Evolutionary conservation across 805 yeast genomes (phyloP).

Genomic region (Wickerhamomyces alni): DNA sequence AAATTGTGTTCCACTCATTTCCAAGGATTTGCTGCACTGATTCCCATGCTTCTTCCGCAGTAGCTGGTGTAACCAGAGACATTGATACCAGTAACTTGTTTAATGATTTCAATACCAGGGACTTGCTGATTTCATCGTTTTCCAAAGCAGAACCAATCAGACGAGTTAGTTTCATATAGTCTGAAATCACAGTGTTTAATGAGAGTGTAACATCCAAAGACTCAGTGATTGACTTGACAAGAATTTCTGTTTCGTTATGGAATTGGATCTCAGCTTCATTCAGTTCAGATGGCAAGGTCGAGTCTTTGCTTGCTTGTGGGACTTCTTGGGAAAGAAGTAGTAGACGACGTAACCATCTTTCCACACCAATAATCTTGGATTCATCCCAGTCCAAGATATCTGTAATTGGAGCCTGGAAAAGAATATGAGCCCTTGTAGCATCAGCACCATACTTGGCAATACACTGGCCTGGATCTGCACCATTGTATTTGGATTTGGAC

Average conservation of each 20-base stretch:
- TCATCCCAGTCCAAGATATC: slow-evolving; percentile 91
- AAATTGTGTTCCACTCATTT: slow-evolving; percentile 43
- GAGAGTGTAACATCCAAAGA: slow-evolving; percentile 56
- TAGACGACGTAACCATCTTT: slow-evolving; percentile 76
- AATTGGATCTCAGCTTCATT: slow-evolving; percentile 44
- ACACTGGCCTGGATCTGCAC: slow-evolving; percentile 82
- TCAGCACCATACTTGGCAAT: slow-evolving; percentile 83
- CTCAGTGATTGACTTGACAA: slow-evolving; percentile 43
- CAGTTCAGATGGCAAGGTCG: slow-evolving; percentile 2
- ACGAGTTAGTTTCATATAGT: slow-evolving; percentile 79
- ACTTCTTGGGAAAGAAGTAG: slow-evolving; percentile 22
- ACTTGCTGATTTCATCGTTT: slow-evolving; percentile 28
- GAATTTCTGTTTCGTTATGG: slow-evolving; percentile 50
- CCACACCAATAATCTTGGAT: slow-evolving; percentile 75
- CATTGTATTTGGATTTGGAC: slow-evolving; percentile 95
- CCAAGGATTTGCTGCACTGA: slow-evolving; percentile 21
- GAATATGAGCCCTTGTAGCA: slow-evolving; percentile 86
- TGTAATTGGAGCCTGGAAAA: slow-evolving; percentile 85
- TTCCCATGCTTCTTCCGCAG: slow-evolving; percentile 81
- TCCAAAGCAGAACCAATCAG: slow-evolving; percentile 35
- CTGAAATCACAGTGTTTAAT: slow-evolving; percentile 82
- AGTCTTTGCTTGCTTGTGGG: slow-evolving; percentile 5
- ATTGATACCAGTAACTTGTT: slow-evolving; percentile 53
- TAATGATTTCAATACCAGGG: slow-evolving; percentile 42
- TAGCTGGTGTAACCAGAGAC: slow-evolving; percentile 78